Base-by-base conservation (phyloP, 768 basidiomycete species). In the Leccinum rimulosum region DNA sequence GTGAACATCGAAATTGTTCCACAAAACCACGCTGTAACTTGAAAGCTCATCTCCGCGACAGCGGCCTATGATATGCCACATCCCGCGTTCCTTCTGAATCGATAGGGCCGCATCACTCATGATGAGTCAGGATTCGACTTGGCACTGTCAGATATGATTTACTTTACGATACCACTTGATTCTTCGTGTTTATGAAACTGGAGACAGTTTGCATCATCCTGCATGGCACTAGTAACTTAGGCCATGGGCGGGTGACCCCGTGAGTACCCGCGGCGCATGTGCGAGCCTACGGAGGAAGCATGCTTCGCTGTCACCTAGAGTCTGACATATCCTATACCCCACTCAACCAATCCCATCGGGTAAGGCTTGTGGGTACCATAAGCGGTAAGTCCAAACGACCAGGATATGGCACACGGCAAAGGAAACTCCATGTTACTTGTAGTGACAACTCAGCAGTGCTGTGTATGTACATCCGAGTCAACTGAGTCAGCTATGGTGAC, bases 391-490 rank as follows among this genome's bases (percentile, higher is more conserved):
- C n/a, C 28, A 31, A 63, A 47, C 22, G 35, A 35, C 53, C 9
- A 17, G 19, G 19, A 7, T 49, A 36, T 15, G 54, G 28, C 17
- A n/a, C 48, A 50, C 40, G 55, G 48, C 3, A 17, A 33, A 19
- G 40, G 40, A 40, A 40, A 6, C 30, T 19, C 38, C 40, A 40
- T 1, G 30, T 50, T 47, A 15, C 25, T 40, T 51, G 50, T 30
- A 48, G 12, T 35, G 57, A 58, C 31, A 48, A 31, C 53, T 55
- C 51, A 36, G 6, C 22, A 54, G 54, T 45, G 55, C 57, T 63
- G 45, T 57, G 49, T 40, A 35, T 55, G 49, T 40, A 35, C n/a
- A 38, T 35, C 43, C 47, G 15, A 19, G 54, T 9, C 52, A 8
- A 47, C 47, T 40, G 31, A 19, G 51, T 5, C 36, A 28, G 36